A percentile compares a stretch with the other conserved stretches of the same genome.
Evolutionary conservation across 2,329 filamentous ascomycete genomes (phyloP).

Genomic region (Basipetospora chlamydospora): DNA sequence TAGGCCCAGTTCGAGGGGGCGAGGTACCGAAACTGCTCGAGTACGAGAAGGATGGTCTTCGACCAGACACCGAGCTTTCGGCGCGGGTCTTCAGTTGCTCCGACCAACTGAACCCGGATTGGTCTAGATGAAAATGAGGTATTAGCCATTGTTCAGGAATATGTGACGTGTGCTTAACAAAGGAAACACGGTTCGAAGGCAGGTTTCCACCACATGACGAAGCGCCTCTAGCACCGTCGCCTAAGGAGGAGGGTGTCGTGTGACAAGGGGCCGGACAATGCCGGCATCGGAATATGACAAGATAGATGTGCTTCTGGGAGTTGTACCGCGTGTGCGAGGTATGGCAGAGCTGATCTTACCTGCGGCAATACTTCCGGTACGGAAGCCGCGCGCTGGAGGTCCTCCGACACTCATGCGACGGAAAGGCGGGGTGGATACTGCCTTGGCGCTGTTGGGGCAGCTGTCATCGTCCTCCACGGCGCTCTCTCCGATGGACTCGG

Average conservation of each 20-base stretch:
- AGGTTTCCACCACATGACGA: too few relatives aligned
- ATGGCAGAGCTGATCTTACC: constrained; percentile 35
- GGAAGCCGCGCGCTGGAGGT: constrained; percentile 47
- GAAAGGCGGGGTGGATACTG: constrained; percentile 58
- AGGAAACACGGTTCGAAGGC: too few relatives aligned
- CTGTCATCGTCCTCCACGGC: constrained; percentile 57
- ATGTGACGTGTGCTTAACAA: neutral
- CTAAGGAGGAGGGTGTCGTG: constrained; percentile 15
- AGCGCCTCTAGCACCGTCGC: too few relatives aligned
- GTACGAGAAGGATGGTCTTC: constrained; percentile 45
- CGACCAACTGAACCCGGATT: constrained; percentile 85
- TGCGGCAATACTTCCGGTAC: constrained; percentile 45
- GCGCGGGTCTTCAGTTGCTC: constrained; percentile 88
- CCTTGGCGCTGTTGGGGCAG: constrained; percentile 29
- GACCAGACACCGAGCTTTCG: constrained; percentile 56
- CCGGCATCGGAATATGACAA: too few relatives aligned
- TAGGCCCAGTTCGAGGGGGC: constrained; percentile 24
- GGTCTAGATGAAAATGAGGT: constrained; percentile 42
- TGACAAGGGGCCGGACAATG: too few relatives aligned
- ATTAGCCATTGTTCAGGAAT: constrained; percentile 1
- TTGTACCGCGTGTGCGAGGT: constrained; percentile 20
- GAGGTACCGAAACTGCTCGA: constrained; percentile 27
- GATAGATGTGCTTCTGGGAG: neutral
- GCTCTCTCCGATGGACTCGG: constrained; percentile 54
- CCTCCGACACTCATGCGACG: constrained; percentile 82